Percentiles rank a stretch among this genome's conserved stretches.
Conservation (phyloP, 2,329 filamentous ascomycete genomes). For the Teratosphaeriaceae sp. region DNA sequence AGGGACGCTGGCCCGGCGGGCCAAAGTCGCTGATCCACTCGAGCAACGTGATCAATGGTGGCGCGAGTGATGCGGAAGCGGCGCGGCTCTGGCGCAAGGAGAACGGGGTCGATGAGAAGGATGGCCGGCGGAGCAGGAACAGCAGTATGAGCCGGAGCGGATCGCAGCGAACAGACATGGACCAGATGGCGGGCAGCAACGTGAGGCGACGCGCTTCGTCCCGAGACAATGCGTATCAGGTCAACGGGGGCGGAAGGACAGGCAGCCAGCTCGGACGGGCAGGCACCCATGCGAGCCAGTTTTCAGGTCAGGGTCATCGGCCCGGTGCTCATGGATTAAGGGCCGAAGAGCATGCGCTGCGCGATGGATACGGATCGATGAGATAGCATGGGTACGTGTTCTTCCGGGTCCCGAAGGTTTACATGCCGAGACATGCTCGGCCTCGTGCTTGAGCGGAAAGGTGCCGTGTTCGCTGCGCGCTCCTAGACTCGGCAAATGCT, state of each 20-base stretch:
- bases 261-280: not conserved
- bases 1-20: slow-evolving; percentile 32
- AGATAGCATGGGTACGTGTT: too few species aligned
- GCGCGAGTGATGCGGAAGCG: slow-evolving; percentile 27
- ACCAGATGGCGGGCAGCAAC: not conserved
- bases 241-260: too few species aligned
- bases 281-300: not conserved
- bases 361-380: not conserved
- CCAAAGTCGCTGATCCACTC: slow-evolving; percentile 30
- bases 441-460: too few species aligned
- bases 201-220: not conserved
- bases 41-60: slow-evolving; percentile 32
- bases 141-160: not conserved
- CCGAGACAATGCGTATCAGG: not conserved
- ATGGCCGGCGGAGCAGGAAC: slow-evolving; percentile 1
- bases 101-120: slow-evolving; percentile 6
- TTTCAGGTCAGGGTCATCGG: not conserved
- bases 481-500: too few species aligned
- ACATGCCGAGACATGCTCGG: too few species aligned
- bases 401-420: too few species aligned
- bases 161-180: not conserved
- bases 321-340: not conserved
- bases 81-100: slow-evolving; percentile 23
- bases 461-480: too few species aligned
- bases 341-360: not conserved